phyloP scores from a whole-genome alignment of 345 rosid species.

The Pelargonium nanum region DNA sequence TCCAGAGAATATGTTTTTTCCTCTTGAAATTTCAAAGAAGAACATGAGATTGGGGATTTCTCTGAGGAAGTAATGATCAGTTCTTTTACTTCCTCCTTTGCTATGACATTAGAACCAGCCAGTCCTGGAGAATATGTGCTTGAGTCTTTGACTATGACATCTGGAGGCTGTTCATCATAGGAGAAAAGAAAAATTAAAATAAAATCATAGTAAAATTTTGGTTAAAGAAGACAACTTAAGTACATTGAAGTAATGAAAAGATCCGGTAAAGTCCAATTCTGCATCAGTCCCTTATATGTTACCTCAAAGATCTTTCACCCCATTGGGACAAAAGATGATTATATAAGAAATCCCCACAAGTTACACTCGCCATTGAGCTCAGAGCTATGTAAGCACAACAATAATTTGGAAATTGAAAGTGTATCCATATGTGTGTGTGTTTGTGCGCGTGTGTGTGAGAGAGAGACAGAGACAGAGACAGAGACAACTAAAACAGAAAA shows the following conservation, averaged over 20 bases:
- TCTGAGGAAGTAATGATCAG: slow-evolving; percentile 10
- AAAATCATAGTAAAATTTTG: too few relatives aligned
- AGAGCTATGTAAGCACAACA: too few relatives aligned
- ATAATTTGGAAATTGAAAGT: neutral
- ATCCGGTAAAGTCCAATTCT: neutral
- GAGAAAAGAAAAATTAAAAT: neutral
- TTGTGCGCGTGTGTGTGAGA: too few relatives aligned
- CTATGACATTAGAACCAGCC: slow-evolving; percentile 1
- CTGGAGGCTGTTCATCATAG: slow-evolving; percentile 7
- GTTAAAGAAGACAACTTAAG: neutral
- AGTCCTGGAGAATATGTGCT: slow-evolving; percentile 8
- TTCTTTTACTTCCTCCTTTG: slow-evolving; percentile 21
- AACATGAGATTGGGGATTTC: slow-evolving; percentile 5
- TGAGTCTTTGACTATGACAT: slow-evolving; percentile 7
- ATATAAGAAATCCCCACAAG: neutral
- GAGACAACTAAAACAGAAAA: neutral
- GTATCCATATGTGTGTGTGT: neutral
- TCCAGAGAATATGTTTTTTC: slow-evolving; percentile 12
- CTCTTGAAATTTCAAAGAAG: slow-evolving; percentile 20
- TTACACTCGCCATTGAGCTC: too few relatives aligned
- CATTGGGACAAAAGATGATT: neutral
- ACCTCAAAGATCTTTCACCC: neutral
- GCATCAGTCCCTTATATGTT: neutral
- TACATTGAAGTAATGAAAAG: neutral
- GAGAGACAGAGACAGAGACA: too few relatives aligned